These are phyloP conservation scores for Yamadazyma kitorensis DNA, from an alignment of 805 yeast species.

Conservation along the genomic window DNA sequence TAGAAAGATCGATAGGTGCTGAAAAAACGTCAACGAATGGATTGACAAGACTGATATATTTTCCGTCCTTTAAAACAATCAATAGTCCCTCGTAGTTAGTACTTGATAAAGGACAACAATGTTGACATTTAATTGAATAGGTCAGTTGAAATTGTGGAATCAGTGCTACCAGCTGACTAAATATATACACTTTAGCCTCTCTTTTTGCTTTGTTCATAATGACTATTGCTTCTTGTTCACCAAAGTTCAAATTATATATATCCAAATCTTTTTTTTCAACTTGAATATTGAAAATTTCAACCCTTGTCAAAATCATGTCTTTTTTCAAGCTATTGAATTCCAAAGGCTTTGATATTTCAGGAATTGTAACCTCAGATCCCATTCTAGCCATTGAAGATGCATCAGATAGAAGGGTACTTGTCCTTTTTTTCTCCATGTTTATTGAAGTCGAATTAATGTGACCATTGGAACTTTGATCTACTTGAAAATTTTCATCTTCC, in stretches of 20 bases:
- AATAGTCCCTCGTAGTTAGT: constrained; percentile 43
- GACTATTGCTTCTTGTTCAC: constrained; percentile 60
- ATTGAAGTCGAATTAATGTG: constrained; percentile 20
- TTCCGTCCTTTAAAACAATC: constrained; percentile 35
- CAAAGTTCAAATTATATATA: constrained; percentile 38
- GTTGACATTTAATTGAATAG: constrained; percentile 27
- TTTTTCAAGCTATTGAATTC: constrained; percentile 46
- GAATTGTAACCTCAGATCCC: constrained; percentile 36
- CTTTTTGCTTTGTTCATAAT: constrained; percentile 43
- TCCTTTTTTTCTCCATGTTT: constrained; percentile 42
- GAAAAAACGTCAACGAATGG: constrained; percentile 48
- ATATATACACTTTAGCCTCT: constrained; percentile 51
- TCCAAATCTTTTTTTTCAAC: constrained; percentile 31
- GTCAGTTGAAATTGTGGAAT: constrained; percentile 32
- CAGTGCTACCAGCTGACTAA: constrained; percentile 31
- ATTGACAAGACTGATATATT: constrained; percentile 43
- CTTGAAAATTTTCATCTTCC: constrained; percentile 33
- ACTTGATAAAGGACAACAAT: constrained; percentile 38
- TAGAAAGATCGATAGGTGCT: constrained; percentile 7
- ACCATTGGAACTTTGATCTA: constrained; percentile 5
- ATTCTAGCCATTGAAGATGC: constrained; percentile 45
- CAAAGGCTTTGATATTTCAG: constrained; percentile 22
- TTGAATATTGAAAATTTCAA: constrained; percentile 42
- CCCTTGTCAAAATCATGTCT: constrained; percentile 67
- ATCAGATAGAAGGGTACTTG: constrained; percentile 41